These are phyloP conservation scores for Clavariopsis aquatica DNA, from an alignment of 495 filamentous ascomycete genomes.

Conservation along the genomic window DNA sequence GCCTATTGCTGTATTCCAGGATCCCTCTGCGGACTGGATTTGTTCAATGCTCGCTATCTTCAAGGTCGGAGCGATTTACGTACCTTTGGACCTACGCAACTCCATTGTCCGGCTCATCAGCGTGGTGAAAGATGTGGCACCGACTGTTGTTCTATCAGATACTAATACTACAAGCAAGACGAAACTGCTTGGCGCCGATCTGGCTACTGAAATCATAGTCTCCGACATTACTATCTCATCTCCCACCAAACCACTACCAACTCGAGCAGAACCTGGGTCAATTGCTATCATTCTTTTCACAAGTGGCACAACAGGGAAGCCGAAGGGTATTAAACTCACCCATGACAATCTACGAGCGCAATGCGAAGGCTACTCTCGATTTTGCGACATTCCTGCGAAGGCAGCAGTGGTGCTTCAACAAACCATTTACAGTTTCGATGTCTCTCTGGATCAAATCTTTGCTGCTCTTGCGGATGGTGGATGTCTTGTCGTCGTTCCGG, in stretches of 20 bases:
- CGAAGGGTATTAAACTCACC: constrained; percentile 88
- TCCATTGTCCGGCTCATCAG: background rate
- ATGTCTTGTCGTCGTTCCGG: background rate
- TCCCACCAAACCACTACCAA: background rate
- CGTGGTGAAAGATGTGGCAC: background rate
- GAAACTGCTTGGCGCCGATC: background rate
- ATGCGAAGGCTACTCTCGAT: background rate
- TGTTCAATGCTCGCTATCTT: constrained; percentile 11
- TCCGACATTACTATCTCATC: background rate
- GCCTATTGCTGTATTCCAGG: constrained; percentile 1
- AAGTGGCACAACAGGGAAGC: constrained; percentile 91
- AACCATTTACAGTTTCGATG: constrained; percentile 4
- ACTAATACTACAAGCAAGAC: background rate
- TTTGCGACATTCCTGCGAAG: background rate
- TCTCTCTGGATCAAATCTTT: constrained; percentile 19
- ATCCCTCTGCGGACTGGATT: background rate
- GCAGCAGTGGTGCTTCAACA: constrained; percentile 1
- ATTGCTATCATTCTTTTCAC: constrained; percentile 99
- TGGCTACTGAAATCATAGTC: background rate
- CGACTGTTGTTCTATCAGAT: background rate
- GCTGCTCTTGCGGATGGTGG: constrained; percentile 8
- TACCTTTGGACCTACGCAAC: constrained; percentile 3
- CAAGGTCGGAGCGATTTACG: background rate
- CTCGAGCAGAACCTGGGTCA: constrained; percentile 48
- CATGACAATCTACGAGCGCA: constrained; percentile 66